These are phyloP conservation scores for Aspergillus sp. DNA, from an alignment of 2,329 filamentous ascomycete species.

Conservation along the genomic window DNA sequence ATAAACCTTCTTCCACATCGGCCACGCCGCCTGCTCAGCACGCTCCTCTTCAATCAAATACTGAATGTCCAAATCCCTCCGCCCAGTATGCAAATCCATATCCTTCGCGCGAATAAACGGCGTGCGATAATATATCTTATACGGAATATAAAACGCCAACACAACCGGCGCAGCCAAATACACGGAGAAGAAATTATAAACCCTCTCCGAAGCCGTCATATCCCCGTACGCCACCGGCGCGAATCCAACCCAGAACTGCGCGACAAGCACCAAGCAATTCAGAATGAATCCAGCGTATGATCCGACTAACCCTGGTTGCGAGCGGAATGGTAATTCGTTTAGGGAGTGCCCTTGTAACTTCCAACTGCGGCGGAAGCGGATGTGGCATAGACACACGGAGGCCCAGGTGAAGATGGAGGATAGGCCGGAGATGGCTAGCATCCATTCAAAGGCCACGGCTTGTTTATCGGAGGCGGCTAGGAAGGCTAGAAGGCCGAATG, in stretches of 20 bases:
- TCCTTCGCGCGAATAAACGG: conserved; percentile 59
- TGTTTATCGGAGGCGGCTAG: conserved; percentile 60
- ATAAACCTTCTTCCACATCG: conserved; percentile 68
- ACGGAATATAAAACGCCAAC: conserved; percentile 56
- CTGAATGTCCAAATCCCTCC: conserved; percentile 74
- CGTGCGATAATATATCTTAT: conserved; percentile 71
- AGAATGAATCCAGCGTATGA: conserved; percentile 73
- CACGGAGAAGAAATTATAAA: conserved; percentile 61
- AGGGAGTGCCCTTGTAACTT: conserved; percentile 60
- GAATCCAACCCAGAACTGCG: conserved; percentile 83
- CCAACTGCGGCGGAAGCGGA: conserved; percentile 82
- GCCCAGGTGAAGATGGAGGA: conserved; percentile 71
- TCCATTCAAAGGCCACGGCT: conserved; percentile 66
- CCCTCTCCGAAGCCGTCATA: conserved; percentile 42
- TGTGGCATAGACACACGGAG: conserved; percentile 82
- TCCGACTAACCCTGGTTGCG: conserved; percentile 70
- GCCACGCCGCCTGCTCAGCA: conserved; percentile 66
- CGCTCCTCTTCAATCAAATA: conserved; percentile 72
- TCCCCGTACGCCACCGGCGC: conserved; percentile 60
- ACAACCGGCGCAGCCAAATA: conserved; percentile 56
- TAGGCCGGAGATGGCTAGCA: conserved; percentile 67
- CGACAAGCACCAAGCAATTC: conserved; percentile 68
- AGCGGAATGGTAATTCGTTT: conserved; percentile 71
- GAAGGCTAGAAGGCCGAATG: conserved; percentile 68
- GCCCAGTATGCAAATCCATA: conserved; percentile 82